Base-by-base conservation (phyloP, 2,329 filamentous ascomycete genomes). In the Xylaria sp. region DNA sequence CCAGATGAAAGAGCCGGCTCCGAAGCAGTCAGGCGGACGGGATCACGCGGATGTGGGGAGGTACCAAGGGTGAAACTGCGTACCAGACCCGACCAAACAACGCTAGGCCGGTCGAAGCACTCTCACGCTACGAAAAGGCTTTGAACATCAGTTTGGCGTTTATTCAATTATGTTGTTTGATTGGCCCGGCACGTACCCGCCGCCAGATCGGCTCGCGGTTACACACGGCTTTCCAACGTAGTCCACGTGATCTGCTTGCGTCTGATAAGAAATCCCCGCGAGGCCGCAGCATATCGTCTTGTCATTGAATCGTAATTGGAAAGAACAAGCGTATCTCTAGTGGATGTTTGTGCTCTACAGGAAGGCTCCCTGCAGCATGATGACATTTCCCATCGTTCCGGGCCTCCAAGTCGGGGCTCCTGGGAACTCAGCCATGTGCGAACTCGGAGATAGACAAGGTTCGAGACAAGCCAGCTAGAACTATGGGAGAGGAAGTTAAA, bases 241-340 rank as follows among this genome's bases (percentile, higher is more conserved):
- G 46, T 64, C 74, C 77, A 78, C 77, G 76, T 78, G 77, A 78
- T 72, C 62, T 60, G n/a, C 26, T 42, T 26, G 59, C 28, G 53
- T 59, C 66, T 63, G 74, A 78, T 77, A 77, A 78, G 76, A 71
- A 61, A 70, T 70, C 59, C 67, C 68, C 68, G 67, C 65, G 65
- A 68, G 59, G 58, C 54, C 63, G 49, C 69, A 65, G 70, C 69
- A 67, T 73, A 71, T 74, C 68, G 65, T 64, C 67, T 63, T 74
- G 72, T 72, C 75, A 74, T 77, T 65, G 69, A 74, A 69, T 71
- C 68, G 67, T 78, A 74, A 76, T 76, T 73, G 73, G 73, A 71
- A 68, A 54, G 53, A 69, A 67, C 63, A 53, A 72, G 59, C 66
- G 40, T 69, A 67, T 65, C 66, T 33, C 36, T 67, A 64, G 70